These are phyloP conservation scores for Calonectria montana DNA, from an alignment of 2,329 filamentous ascomycete species.

Conservation along the genomic window DNA sequence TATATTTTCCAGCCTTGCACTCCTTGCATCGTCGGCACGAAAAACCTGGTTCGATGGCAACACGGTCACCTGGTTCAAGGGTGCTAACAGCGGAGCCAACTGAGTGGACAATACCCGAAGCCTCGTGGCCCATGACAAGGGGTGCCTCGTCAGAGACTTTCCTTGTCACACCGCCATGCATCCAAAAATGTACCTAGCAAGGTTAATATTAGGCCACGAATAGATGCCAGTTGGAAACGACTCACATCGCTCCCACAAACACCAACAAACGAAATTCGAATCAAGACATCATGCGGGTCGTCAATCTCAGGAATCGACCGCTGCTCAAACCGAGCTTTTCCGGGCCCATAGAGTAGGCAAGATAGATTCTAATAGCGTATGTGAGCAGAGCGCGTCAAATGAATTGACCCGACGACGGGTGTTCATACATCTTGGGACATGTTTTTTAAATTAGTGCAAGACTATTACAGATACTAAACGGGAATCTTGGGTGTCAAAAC, in stretches of 20 bases:
- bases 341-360: not conserved
- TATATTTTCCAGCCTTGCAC: slow-evolving; percentile 88
- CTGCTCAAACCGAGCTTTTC: not conserved
- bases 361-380: not conserved
- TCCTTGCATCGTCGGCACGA: slow-evolving; percentile 82
- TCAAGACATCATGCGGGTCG: not conserved
- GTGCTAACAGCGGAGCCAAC: slow-evolving; percentile 72
- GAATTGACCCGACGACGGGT: too few relatives aligned
- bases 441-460: too few relatives aligned
- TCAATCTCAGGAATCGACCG: not conserved
- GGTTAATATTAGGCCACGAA: not conserved
- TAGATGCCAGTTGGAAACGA: not conserved
- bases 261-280: not conserved
- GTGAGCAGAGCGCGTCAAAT: not conserved
- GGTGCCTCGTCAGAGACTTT: slow-evolving; percentile 84
- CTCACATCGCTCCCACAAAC: not conserved
- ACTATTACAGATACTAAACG: not conserved
- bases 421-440: not conserved
- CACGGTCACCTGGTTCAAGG: slow-evolving; percentile 79
- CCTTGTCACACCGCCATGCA: slow-evolving; percentile 81
- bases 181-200: slow-evolving; percentile 83
- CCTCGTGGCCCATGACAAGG: slow-evolving; percentile 76
- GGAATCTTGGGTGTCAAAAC: not conserved
- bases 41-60: slow-evolving; percentile 91
- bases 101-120: slow-evolving; percentile 81